Evolutionary conservation across 225 moss, liverwort and hornwort genomes (phyloP), one percentile per base, ranked within the genome.

Genomic region (Bryoerythrophyllum caledonicum): DNA sequence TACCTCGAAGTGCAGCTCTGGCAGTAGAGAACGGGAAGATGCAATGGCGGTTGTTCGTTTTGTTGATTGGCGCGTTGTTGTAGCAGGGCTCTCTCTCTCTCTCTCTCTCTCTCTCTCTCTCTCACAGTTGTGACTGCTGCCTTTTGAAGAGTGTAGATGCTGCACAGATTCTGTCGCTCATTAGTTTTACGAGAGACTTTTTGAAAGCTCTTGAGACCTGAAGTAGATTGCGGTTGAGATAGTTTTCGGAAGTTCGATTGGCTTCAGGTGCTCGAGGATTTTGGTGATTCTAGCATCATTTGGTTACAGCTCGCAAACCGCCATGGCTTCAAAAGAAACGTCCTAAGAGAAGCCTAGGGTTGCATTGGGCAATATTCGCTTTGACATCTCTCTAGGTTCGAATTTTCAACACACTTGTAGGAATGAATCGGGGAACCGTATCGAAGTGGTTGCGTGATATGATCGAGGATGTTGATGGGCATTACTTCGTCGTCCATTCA

Each of bases 31-130:
- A 65, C 20, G 13, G 26, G 56, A 77, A 6, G 19, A 5, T 52
- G 68, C 67, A 49, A 44, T 73, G 74, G 27, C 52, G 40, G 62
- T 56, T 37, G 20, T 49, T 76, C 34, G 13, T 55, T 56, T 71
- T 32, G 20, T 53, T 71, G n/a, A n/a, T 57, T 44, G 61, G 59
- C 43, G 34, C 35, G 72, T 57, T 51, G 51, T 59, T 58, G 12
- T 19, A 51, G 49, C 3, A 73, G 27, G 28, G 43, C 34, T 60
- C 26, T 32, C 27, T 49, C 48, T 49, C 19, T 49, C 44, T 44
- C 34, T 60, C 26, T 32, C 27, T 49, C 48, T 49, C 19, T 49
- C 44, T 44, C 34, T 60, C 26, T 32, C 27, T 49, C 48, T 49
- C 19, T 49, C 44, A 12, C 19, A 43, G 73, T 67, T 59, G 59